Evolutionary conservation across 202 grass and related monocot genomes (phyloP).

Genomic region (Setaria italica): DNA sequence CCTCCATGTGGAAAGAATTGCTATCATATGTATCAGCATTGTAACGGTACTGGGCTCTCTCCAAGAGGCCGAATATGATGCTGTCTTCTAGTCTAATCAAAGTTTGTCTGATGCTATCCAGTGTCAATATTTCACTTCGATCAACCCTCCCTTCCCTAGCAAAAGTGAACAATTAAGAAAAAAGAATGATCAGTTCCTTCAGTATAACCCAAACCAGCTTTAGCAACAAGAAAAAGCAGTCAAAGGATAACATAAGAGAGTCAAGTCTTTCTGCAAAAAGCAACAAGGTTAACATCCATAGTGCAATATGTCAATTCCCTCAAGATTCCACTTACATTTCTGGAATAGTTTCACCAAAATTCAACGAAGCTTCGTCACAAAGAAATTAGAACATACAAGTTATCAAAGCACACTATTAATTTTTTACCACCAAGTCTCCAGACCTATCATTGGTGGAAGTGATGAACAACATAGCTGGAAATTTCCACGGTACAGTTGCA

Average conservation of each 20-base stretch:
- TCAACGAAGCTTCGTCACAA: constrained; percentile 10
- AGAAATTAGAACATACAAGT: neutral
- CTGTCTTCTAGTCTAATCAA: constrained; percentile 97
- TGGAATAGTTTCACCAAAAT: constrained; percentile 13
- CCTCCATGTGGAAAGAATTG: constrained; percentile 67
- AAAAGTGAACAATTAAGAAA: constrained; percentile 38
- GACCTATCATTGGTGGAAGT: constrained; percentile 20
- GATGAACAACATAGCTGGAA: neutral
- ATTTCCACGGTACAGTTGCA: constrained; percentile 25
- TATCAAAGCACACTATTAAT: constrained; percentile 16
- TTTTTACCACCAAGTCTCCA: neutral
- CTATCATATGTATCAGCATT: constrained; percentile 81
- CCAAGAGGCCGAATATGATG: constrained; percentile 94
- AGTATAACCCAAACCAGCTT: constrained; percentile 11
- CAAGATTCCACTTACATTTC: constrained; percentile 22
- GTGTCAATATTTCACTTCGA: constrained; percentile 79
- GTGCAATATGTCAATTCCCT: constrained; percentile 20
- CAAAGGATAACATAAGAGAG: neutral
- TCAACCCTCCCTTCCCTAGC: constrained; percentile 73
- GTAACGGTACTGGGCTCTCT: constrained; percentile 85
- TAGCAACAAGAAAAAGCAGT: neutral
- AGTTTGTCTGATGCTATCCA: constrained; percentile 77
- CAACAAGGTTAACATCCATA: neutral
- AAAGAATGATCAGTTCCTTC: constrained; percentile 17
- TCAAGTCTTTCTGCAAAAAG: constrained; percentile 3